Evolutionary conservation across 2,329 filamentous ascomycete species (phyloP), one percentile per base, ranked within the genome.

Genomic region (Biscogniauxia sp.): DNA sequence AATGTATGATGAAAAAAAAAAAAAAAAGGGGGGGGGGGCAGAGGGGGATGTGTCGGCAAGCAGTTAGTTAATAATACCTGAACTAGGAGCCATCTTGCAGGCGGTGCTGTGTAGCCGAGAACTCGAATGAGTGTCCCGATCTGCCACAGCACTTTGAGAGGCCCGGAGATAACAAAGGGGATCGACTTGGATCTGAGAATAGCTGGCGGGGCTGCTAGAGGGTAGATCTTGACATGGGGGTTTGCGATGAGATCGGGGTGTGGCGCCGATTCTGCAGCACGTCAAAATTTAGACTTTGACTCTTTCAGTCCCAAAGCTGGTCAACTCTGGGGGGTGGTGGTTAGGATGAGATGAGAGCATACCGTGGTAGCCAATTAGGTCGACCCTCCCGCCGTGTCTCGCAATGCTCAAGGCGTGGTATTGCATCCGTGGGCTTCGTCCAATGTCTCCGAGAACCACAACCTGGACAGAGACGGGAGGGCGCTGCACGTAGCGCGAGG

Each of bases 341-440:
- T n/a, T n/a, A n/a, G 20, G 17, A 52, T 7, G 5, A 5, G 23
- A 32, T 32, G 49, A 20, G 58, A 54, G 57, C 73, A 63, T 74
- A 93, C 92, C 92, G 73, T 89, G 82, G 73, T 97, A 98, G 53
- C 94, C 95, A 68, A 99, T 88, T 13, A 99, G 79, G 73, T 94
- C 88, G 20, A 97, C 94, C 37, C 83, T 82, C 6, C 88, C 89
- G 23, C 92, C 92, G 71, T 93, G 88, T 69, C 88, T 90, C 50
- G 92, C 92, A 70, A 98, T 88, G 74, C 94, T 98, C 68, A 97
- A 80, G 20, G 94, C 94, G 83, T 99, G 95, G 70, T 99, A 98
- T 73, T 98, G 93, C 94, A 99, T 99, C 59, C 95, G 92, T 55
- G 95, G 95, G 73, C 94, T 98, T 53, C 93, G 87, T 49, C 95